Percentiles rank a stretch among this genome's conserved stretches.
phyloP scores from a whole-genome alignment of 176 grass and related monocot species.

The barley (Hordeum vulgare) region MorexV3_pseudomolecules_assembly NC_058524.1:521364520-521365019 shows the following conservation, averaged over 20 bases:
- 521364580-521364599: conserved; percentile 47
- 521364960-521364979: no score
- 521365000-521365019: no score
- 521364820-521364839: background rate
- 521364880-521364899: background rate
- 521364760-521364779: conserved; percentile 24
- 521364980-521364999: no score
- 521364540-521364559: conserved; percentile 44
- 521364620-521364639: conserved; percentile 43
- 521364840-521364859: background rate
- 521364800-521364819: background rate
- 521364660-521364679: conserved; percentile 32
- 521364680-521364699: conserved; percentile 63
- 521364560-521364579: conserved; percentile 35
- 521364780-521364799: background rate
- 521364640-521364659: conserved; percentile 46
- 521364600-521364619: conserved; percentile 79
- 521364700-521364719: conserved; percentile 51
- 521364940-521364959: no score
- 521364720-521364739: conserved; percentile 37
- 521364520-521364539: conserved; percentile 42
- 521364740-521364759: conserved; percentile 63
- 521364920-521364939: background rate
- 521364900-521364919: background rate
- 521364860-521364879: background rate